Evolutionary conservation across 2,329 filamentous ascomycete genomes (phyloP).

Genomic region (Apiospora kogelbergensis): DNA sequence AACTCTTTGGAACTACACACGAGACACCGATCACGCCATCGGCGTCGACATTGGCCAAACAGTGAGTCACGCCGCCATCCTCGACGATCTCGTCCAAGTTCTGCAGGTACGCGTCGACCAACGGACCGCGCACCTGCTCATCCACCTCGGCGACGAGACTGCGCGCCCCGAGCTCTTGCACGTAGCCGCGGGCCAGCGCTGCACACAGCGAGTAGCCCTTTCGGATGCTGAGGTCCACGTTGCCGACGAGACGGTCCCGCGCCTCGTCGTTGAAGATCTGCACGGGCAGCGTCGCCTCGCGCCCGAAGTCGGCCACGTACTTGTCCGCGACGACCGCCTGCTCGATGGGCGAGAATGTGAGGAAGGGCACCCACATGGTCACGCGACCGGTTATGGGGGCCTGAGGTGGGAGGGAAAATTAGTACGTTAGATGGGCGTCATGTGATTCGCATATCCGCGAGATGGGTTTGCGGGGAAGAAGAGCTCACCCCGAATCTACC

Average conservation of each 20-base stretch:
- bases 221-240: slow-evolving; percentile 29
- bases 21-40: slow-evolving; percentile 18
- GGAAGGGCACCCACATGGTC: slow-evolving; percentile 27
- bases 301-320: slow-evolving; percentile 36
- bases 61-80: slow-evolving; percentile 19
- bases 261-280: slow-evolving; percentile 24
- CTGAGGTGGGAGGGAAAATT: slow-evolving; percentile 18
- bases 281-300: slow-evolving; percentile 24
- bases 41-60: slow-evolving; percentile 21
- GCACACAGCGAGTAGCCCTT: slow-evolving; percentile 32
- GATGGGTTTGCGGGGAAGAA: not conserved
- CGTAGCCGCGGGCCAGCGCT: slow-evolving; percentile 30
- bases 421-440: not conserved
- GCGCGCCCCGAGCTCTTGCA: slow-evolving; percentile 33
- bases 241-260: slow-evolving; percentile 32
- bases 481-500: not conserved
- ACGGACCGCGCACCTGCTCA: slow-evolving; percentile 16
- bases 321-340: slow-evolving; percentile 43
- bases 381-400: slow-evolving; percentile 42
- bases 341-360: slow-evolving; percentile 23
- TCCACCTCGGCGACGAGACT: slow-evolving; percentile 29
- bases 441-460: no score
- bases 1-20: not conserved
- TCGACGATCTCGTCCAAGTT: slow-evolving; percentile 30
- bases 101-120: slow-evolving; percentile 30